These are phyloP conservation scores for Thalia dealbata DNA, from an alignment of 176 grass and related monocot genomes.

Conservation along the genomic window DNA sequence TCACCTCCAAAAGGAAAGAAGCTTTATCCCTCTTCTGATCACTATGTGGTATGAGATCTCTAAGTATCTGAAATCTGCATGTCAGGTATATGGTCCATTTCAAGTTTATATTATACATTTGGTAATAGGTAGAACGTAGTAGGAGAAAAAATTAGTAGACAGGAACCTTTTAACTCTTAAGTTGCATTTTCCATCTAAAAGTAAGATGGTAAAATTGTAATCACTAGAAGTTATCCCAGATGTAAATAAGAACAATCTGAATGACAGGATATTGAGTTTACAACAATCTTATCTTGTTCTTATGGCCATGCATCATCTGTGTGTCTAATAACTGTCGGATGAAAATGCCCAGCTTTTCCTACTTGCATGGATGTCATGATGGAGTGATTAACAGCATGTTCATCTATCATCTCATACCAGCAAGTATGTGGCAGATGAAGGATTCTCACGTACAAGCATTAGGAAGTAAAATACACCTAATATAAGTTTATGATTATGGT, in stretches of 20 bases:
- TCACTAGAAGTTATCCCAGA: neutral
- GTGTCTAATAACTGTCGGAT: neutral
- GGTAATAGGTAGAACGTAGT: neutral
- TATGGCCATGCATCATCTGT: neutral
- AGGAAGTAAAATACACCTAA: too few species aligned
- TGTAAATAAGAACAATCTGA: neutral
- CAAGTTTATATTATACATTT: neutral
- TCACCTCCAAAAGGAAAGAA: conserved; percentile 44
- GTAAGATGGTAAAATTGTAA: neutral
- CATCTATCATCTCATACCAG: neutral
- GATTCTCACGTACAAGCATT: too few species aligned
- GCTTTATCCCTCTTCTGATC: conserved; percentile 67
- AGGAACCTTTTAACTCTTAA: neutral
- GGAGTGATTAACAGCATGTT: neutral
- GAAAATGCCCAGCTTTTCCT: neutral
- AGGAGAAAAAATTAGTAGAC: neutral
- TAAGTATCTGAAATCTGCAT: conserved; percentile 64
- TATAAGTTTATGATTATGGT: too few species aligned
- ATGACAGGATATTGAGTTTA: too few species aligned
- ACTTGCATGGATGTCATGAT: neutral
- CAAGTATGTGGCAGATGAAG: neutral
- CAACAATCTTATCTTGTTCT: too few species aligned
- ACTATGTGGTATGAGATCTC: conserved; percentile 54
- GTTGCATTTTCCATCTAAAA: neutral
- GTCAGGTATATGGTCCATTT: neutral